These are phyloP conservation scores for Tylopilus sp. DNA, from an alignment of 1,284 basidiomycete species.

Conservation along the genomic window DNA sequence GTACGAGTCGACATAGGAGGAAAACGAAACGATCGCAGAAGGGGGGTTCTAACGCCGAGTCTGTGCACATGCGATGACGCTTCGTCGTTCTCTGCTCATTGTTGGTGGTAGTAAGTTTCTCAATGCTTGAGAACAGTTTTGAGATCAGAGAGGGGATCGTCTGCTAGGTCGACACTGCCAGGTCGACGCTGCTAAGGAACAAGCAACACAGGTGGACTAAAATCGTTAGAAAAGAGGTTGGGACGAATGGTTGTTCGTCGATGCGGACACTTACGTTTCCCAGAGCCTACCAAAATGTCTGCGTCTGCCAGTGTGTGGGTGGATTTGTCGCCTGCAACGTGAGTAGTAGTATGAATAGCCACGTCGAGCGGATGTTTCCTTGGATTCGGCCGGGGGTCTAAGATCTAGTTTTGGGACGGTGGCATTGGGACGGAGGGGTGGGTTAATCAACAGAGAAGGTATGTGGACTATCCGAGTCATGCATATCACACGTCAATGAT, in stretches of 20 bases:
- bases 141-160: constrained; percentile 22
- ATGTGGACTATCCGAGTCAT: too few relatives aligned
- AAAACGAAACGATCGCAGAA: constrained; percentile 69
- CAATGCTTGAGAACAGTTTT: constrained; percentile 52
- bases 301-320: constrained; percentile 21
- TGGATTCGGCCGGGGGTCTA: constrained; percentile 75
- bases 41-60: constrained; percentile 73
- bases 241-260: constrained; percentile 53
- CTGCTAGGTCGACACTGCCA: too few relatives aligned
- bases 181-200: constrained; percentile 54
- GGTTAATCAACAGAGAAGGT: constrained; percentile 85
- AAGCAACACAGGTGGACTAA: constrained; percentile 81
- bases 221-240: constrained; percentile 77
- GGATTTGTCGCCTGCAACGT: constrained; percentile 45
- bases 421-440: constrained; percentile 53
- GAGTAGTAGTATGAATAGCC: constrained; percentile 47
- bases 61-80: constrained; percentile 76
- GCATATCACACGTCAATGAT: too few relatives aligned
- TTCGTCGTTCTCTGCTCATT: constrained; percentile 60
- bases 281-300: constrained; percentile 50
- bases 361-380: constrained; percentile 56
- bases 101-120: constrained; percentile 43
- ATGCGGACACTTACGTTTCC: constrained; percentile 47
- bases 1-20: constrained; percentile 54
- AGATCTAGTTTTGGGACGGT: constrained; percentile 72